Evolutionary conservation across 495 filamentous ascomycete species (phyloP), one percentile per base, ranked within the genome.

Genomic region (Antarctomyces pellizariae): DNA sequence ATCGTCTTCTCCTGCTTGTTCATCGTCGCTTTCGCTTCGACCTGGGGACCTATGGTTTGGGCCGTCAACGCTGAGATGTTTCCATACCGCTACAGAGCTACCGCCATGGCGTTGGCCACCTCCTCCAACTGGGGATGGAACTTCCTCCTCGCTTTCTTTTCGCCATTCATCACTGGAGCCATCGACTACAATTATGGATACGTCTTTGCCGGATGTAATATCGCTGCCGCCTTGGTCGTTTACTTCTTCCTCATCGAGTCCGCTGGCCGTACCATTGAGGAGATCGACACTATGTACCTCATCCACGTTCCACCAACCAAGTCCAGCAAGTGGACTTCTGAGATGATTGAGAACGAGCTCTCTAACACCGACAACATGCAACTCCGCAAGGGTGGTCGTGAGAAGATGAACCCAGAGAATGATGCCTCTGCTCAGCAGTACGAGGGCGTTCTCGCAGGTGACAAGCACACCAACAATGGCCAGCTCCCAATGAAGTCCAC

Each of bases 41-140:
- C 75, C 17, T 89, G 79, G 80, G 79, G 76, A 26, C 80, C 79
- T 7, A 71, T 83, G 15, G 61, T 83, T 22, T 89, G 78, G 78
- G 60, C 68, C 14, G 66, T 77, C 29, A 67, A 71, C 24, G 70
- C 68, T 27, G 79, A 91, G 51, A 64, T 86, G 40, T 90, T 78
- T 46, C 79, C 80, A 12, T 59, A 66, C 30, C 59, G 67, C 25
- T 77, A 80, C 47, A 66, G 77, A 22, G 74, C 73, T 11, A 61
- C 65, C 16, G 68, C 62, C 37, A 80, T 82, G 59, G 74, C 69
- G 18, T 42, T 82, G 10, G 71, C 73, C 9, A 86, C 80, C 0
- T 67, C 72, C 4, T 61, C 67, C 29, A 91, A 89, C 54, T 91
- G 80, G 80, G 62, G 69, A 30, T 86, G 71, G 71, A 91, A 89